Percentiles rank a stretch among this genome's conserved stretches.
phyloP scores from a whole-genome alignment of 1,139 yeast species.

The Cylindricascospora bacillispora region DNA sequence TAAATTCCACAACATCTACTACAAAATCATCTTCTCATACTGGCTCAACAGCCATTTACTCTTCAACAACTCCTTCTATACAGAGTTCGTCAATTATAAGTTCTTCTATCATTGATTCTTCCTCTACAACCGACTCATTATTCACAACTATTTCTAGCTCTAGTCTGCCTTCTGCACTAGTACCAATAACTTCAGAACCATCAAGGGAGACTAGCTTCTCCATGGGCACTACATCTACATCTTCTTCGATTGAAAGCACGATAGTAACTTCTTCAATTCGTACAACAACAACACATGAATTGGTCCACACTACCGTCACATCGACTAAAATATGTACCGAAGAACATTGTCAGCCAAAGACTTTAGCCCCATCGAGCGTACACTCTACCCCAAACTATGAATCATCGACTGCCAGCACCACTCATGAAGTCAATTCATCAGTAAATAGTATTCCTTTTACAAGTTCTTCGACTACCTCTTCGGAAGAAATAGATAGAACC shows the following conservation, averaged over 20 bases:
- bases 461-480: too few relatives aligned
- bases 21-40: neutral
- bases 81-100: neutral
- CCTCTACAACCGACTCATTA: neutral
- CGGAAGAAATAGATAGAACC: too few relatives aligned
- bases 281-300: neutral
- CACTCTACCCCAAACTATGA: too few relatives aligned
- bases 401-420: too few relatives aligned
- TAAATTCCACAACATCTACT: neutral
- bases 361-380: too few relatives aligned
- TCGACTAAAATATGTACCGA: conserved; percentile 5
- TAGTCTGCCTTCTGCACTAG: neutral
- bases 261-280: neutral
- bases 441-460: too few relatives aligned
- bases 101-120: neutral
- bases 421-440: too few relatives aligned
- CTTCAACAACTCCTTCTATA: neutral
- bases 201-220: neutral
- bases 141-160: conserved; percentile 3
- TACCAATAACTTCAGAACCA: neutral
- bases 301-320: conserved; percentile 1
- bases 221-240: neutral
- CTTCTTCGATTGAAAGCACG: neutral
- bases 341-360: too few relatives aligned
- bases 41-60: neutral